These are phyloP conservation scores for Xylaria castorea DNA, from an alignment of 495 filamentous ascomycete genomes.

Conservation along the genomic window DNA sequence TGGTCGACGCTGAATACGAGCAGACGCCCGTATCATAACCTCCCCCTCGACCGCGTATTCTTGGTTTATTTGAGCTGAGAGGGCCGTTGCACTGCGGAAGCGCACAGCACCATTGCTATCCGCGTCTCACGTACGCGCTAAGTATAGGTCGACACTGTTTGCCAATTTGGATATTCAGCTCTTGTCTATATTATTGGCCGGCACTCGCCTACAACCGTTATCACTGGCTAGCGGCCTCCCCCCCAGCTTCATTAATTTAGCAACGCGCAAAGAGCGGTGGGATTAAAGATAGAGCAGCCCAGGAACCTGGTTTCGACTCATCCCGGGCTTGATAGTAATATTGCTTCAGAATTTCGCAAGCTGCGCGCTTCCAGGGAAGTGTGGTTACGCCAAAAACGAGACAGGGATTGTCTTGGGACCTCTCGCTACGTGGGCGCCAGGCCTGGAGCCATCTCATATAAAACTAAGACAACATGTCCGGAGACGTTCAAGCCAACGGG, in stretches of 20 bases:
- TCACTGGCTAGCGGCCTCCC: conserved; percentile 38
- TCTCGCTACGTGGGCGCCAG: conserved; percentile 30
- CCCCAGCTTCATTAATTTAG: conserved; percentile 26
- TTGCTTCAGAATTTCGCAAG: conserved; percentile 37
- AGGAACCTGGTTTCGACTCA: conserved; percentile 19
- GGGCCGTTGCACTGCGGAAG: conserved; percentile 44
- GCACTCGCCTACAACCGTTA: conserved; percentile 33
- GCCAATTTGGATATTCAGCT: conserved; percentile 36
- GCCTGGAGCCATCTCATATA: conserved; percentile 43
- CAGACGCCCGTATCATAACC: conserved; percentile 32
- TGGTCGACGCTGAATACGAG: conserved; percentile 43
- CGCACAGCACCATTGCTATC: conserved; percentile 42
- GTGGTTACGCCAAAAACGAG: conserved; percentile 45
- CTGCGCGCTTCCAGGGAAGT: conserved; percentile 38
- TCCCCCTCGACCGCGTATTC: conserved; percentile 31
- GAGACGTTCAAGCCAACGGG: conserved; percentile 51
- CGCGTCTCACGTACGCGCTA: conserved; percentile 42
- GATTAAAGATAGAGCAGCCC: conserved; percentile 28
- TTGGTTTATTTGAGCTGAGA: conserved; percentile 39
- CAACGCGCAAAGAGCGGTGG: conserved; percentile 36
- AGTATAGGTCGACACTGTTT: conserved; percentile 36
- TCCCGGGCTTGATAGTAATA: conserved; percentile 34
- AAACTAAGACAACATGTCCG: conserved; percentile 56
- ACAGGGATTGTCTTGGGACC: conserved; percentile 45
- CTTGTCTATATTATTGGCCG: conserved; percentile 37